phyloP scores from a whole-genome alignment of 345 rosid genomes.

The Reutealis trisperma region DNA sequence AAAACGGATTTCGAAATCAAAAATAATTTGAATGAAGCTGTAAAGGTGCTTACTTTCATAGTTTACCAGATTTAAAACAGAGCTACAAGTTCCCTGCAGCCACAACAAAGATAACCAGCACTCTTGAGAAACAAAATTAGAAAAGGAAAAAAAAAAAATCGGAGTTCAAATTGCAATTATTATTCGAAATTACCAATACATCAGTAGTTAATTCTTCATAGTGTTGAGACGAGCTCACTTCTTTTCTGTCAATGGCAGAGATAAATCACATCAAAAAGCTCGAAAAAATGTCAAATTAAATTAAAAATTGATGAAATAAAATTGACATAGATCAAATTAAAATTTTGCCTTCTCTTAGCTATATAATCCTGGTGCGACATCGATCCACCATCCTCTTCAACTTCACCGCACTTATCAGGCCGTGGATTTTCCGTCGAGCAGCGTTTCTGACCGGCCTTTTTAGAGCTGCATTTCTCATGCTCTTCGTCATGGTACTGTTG shows the following conservation, averaged over 20 bases:
- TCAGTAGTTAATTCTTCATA: constrained; percentile 45
- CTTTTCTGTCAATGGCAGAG: constrained; percentile 46
- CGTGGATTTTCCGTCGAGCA: constrained; percentile 26
- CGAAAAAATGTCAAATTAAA: constrained; percentile 5
- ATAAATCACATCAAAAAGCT: not conserved
- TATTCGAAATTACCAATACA: constrained; percentile 44
- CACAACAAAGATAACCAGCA: not conserved
- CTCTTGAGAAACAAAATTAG: not conserved
- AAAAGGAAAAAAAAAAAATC: not conserved
- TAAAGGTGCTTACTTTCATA: constrained; percentile 50
- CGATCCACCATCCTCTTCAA: constrained; percentile 43
- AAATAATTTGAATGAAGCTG: not conserved
- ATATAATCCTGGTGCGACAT: constrained; percentile 69
- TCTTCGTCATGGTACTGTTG: constrained; percentile 19
- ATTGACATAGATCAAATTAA: not conserved
- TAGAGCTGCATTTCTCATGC: not conserved
- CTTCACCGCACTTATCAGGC: constrained; percentile 17
- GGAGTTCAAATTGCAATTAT: not conserved
- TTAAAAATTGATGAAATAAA: constrained; percentile 10
- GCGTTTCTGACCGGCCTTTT: constrained; percentile 32
- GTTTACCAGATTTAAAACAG: constrained; percentile 44
- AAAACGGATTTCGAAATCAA: not conserved
- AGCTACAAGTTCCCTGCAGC: constrained; percentile 40
- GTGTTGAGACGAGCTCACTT: constrained; percentile 40
- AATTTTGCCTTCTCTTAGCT: constrained; percentile 45